These are phyloP conservation scores for Pythium periplocum DNA, from an alignment of 352 stramenopile genomes.

Conservation along the genomic window DNA sequence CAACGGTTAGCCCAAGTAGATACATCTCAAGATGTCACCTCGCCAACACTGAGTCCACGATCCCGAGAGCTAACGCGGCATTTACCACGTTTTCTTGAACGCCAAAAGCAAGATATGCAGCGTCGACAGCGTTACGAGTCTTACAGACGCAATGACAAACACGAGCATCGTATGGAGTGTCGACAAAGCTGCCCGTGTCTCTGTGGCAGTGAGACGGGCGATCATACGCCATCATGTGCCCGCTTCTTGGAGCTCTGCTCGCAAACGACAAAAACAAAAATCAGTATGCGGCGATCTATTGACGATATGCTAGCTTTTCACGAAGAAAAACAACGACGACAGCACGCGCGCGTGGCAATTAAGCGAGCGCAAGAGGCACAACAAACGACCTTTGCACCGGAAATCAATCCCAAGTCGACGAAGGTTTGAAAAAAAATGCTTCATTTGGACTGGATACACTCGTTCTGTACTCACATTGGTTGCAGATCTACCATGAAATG, in stretches of 20 bases:
- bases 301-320: constrained; percentile 52
- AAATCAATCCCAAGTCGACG: constrained; percentile 39
- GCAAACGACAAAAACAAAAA: constrained; percentile 43
- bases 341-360: constrained; percentile 25
- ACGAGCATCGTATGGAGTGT: background rate
- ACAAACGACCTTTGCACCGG: constrained; percentile 41
- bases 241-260: constrained; percentile 51
- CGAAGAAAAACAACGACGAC: constrained; percentile 33
- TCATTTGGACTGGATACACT: background rate
- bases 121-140: background rate
- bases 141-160: background rate
- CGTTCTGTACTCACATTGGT: background rate
- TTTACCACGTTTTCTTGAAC: constrained; percentile 33
- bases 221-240: constrained; percentile 33
- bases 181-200: constrained; percentile 5
- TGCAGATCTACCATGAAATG: constrained; percentile 45
- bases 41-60: constrained; percentile 30
- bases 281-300: constrained; percentile 34
- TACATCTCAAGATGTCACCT: constrained; percentile 19
- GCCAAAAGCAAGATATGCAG: constrained; percentile 8
- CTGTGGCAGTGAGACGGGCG: constrained; percentile 3
- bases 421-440: constrained; percentile 19
- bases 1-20: constrained; percentile 10
- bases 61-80: constrained; percentile 30
- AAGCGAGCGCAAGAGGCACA: constrained; percentile 23